Evolutionary conservation across 305 asterid species (phyloP), one percentile per base, ranked within the genome.

Genomic region (Euphrasia arctica): DNA sequence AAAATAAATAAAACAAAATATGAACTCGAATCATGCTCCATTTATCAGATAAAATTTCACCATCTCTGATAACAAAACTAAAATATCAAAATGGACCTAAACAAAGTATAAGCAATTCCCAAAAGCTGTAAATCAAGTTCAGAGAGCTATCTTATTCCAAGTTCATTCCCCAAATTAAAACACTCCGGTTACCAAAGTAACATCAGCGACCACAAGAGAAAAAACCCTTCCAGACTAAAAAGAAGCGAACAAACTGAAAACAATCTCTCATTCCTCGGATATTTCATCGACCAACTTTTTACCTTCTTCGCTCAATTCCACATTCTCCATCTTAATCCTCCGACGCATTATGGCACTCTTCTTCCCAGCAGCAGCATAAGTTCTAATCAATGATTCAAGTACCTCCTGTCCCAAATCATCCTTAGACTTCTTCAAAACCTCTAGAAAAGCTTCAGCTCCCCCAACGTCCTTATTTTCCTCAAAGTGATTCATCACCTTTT

Each of bases 281-380:
- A 84, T 75, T 13, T 71, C 86, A 70, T 84, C 80, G 32, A 92
- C 81, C 62, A 92, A 74, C 58, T 69, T 81, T 45, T 74, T 75
- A 70, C 88, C 93, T 72, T 84, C 91, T 66, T 80, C 93, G 2
- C 88, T 87, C 70, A 92, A 75, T 71, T 85, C 89, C 41, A 80
- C 83, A 36, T 80, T 84, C 83, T 89, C 98, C 98, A 92, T 89
- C 80, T 87, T 92, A 68, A 87, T 62, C 78, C 91, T 67, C 36
- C 83, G 86, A 34, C 80, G 82, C 83, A 89, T 79, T 64, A 77
- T 74, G 2, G 77, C 54, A 70, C 89, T 85, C 69, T 85, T 87
- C 70, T 70, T 81, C 67, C 80, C 96, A 5, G 97, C 90, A 69
- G 84, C 88, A 12, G 84, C 83, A 49, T 92, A 92, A 3, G 82